A percentile compares a stretch with the other conserved stretches of the same genome.
phyloP scores from a whole-genome alignment of 768 basidiomycete genomes.

The Podaxis mareebaensis region DNA sequence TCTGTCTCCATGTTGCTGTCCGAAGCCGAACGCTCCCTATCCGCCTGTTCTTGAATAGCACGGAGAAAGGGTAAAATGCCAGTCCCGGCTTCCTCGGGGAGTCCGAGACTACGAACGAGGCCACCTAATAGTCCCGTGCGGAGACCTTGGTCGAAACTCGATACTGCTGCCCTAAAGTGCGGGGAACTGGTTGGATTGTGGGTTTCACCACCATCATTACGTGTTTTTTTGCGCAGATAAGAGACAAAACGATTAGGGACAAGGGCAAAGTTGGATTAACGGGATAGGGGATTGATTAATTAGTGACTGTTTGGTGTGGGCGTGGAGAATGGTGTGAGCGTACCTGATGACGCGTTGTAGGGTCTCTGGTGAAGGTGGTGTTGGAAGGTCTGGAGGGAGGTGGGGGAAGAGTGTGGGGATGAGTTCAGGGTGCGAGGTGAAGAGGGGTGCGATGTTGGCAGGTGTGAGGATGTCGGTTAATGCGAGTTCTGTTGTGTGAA shows the following conservation, averaged over 20 bases:
- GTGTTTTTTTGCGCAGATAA: background rate
- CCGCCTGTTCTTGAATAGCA: conserved; percentile 76
- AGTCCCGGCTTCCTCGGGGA: conserved; percentile 83
- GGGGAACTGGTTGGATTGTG: conserved; percentile 50
- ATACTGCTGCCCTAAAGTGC: conserved; percentile 79
- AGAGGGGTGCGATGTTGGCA: conserved; percentile 69
- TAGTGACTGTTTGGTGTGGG: conserved; percentile 4
- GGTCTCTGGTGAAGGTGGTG: conserved; percentile 66
- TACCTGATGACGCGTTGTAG: conserved; percentile 72
- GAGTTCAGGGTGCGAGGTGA: conserved; percentile 68
- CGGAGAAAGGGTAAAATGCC: conserved; percentile 79
- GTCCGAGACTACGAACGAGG: conserved; percentile 74
- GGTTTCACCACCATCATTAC: background rate
- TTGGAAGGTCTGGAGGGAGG: conserved; percentile 75
- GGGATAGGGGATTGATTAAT: background rate
- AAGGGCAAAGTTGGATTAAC: background rate
- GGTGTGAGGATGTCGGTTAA: conserved; percentile 78
- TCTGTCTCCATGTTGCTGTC: conserved; percentile 81
- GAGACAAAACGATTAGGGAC: background rate
- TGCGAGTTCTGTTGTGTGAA: conserved; percentile 48
- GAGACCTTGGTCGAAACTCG: conserved; percentile 82
- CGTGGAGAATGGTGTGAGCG: background rate
- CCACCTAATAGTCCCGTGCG: conserved; percentile 76
- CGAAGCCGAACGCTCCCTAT: conserved; percentile 36
- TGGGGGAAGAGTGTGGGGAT: conserved; percentile 75